Percentiles rank a stretch among this genome's conserved stretches.
Conservation (phyloP, 495 filamentous ascomycete species). For the Daldinia vernicosa region DNA sequence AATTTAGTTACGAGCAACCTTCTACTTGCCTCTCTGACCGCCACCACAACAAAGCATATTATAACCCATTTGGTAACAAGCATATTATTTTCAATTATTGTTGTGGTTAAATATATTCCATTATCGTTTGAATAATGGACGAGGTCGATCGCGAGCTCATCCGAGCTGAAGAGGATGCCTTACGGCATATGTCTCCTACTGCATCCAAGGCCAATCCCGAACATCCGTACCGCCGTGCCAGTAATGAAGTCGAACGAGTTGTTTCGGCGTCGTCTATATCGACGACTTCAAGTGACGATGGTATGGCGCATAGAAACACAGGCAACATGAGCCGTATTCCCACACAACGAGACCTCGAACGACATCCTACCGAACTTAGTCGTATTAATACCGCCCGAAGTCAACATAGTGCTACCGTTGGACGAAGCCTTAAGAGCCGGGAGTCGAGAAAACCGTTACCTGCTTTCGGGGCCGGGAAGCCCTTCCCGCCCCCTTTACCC, state of each 20-base stretch:
- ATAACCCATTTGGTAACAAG: not conserved
- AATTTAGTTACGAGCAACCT: not conserved
- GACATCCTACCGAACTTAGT: constrained; percentile 76
- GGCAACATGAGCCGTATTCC: constrained; percentile 65
- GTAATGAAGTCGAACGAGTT: constrained; percentile 61
- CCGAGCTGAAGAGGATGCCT: constrained; percentile 57
- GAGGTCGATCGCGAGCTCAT: constrained; percentile 62
- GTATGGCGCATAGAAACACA: constrained; percentile 8
- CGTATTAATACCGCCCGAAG: constrained; percentile 78
- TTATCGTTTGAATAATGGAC: constrained; percentile 52
- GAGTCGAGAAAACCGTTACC: constrained; percentile 65
- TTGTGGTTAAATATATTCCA: not conserved
- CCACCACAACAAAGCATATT: not conserved
- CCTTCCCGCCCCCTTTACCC: constrained; percentile 77
- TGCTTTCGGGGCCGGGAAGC: constrained; percentile 75
- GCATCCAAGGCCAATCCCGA: constrained; percentile 19
- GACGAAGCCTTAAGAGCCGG: constrained; percentile 61
- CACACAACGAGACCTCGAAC: constrained; percentile 73
- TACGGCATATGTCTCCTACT: constrained; percentile 26
- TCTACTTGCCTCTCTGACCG: not conserved
- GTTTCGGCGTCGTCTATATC: constrained; percentile 60
- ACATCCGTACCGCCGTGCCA: constrained; percentile 45
- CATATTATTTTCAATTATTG: not conserved
- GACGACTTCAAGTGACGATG: constrained; percentile 50
- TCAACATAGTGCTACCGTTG: constrained; percentile 81